phyloP scores from a whole-genome alignment of 805 yeast species.

The Metschnikowia arizonensis region DNA sequence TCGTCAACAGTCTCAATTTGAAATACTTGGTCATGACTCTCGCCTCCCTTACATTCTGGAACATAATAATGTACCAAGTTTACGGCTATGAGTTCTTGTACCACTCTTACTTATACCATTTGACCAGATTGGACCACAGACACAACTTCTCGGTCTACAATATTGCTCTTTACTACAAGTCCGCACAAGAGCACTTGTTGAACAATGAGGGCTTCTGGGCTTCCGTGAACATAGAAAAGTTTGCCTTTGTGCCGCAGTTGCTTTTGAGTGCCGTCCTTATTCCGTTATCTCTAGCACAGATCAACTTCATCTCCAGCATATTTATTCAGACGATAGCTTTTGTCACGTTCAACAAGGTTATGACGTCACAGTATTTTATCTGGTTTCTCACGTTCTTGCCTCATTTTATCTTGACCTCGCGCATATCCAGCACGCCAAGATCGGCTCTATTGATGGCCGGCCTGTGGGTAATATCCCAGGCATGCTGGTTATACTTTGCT shows the following conservation, averaged over 20 bases:
- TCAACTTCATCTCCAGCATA: slow-evolving; percentile 30
- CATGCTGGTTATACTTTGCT: slow-evolving; percentile 72
- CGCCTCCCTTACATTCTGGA: slow-evolving; percentile 44
- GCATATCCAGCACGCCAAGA: slow-evolving; percentile 11
- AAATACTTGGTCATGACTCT: slow-evolving; percentile 31
- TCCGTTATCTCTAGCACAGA: slow-evolving; percentile 44
- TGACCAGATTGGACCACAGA: slow-evolving; percentile 82
- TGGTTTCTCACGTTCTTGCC: slow-evolving; percentile 92
- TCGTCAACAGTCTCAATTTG: slow-evolving; percentile 33
- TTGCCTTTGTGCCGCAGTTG: slow-evolving; percentile 85
- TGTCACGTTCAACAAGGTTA: slow-evolving; percentile 49
- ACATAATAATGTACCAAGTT: slow-evolving; percentile 55
- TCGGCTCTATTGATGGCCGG: slow-evolving; percentile 41
- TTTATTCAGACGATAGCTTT: slow-evolving; percentile 43
- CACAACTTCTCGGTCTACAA: slow-evolving; percentile 93
- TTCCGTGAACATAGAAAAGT: slow-evolving; percentile 37
- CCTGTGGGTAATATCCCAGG: slow-evolving; percentile 72
- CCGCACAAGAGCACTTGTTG: slow-evolving; percentile 28
- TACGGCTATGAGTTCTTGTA: slow-evolving; percentile 75
- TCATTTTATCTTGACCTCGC: slow-evolving; percentile 52
- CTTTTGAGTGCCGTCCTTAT: slow-evolving; percentile 52
- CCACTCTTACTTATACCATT: slow-evolving; percentile 80
- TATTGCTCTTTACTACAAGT: slow-evolving; percentile 60
- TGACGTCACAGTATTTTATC: slow-evolving; percentile 92
- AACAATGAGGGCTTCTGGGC: background rate